A percentile compares a stretch with the other conserved stretches of the same genome.
Conservation (phyloP, 78 protist genomes). For the Dictyostelium capitatum region DNA sequence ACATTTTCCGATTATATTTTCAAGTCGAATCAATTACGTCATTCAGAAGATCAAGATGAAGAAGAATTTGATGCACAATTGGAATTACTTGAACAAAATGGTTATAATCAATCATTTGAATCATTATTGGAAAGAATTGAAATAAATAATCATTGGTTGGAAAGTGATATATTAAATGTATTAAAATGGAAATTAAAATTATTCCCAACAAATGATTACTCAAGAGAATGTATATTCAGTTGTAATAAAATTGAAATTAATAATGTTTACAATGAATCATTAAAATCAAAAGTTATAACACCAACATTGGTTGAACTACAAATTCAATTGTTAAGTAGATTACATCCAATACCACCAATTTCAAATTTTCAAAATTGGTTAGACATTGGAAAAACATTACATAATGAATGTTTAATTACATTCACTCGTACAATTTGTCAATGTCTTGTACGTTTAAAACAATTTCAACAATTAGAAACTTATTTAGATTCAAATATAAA, state of each 20-base stretch:
- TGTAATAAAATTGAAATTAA: not conserved
- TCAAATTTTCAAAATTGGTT: constrained; percentile 10
- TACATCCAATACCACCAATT: not conserved
- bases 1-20: not conserved
- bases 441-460: not conserved
- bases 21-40: not conserved
- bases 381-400: not conserved
- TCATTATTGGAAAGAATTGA: not conserved
- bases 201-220: not conserved
- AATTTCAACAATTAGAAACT: not conserved
- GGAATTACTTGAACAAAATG: not conserved
- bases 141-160: not conserved
- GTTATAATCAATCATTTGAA: not conserved
- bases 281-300: not conserved
- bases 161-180: not conserved
- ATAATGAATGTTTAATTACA: not conserved
- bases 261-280: not conserved
- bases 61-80: not conserved
- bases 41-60: no score
- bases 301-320: not conserved
- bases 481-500: not conserved
- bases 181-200: not conserved
- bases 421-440: not conserved
- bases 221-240: not conserved
- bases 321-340: not conserved